Base-by-base conservation (phyloP, 805 yeast genomes). In the Komagataella kurtzmanii region DNA sequence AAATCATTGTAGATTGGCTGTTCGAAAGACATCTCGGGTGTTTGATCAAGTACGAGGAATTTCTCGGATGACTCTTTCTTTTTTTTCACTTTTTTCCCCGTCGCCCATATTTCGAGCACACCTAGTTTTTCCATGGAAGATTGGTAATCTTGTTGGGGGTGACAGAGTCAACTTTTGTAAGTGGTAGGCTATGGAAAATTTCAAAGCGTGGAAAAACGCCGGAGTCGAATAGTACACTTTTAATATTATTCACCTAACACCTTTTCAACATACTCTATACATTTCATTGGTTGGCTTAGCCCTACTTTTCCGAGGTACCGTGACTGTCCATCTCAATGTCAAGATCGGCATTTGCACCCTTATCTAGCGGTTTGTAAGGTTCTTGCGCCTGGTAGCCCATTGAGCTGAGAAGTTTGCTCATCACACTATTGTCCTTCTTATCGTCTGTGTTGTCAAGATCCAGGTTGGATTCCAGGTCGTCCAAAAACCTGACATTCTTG, bases 401-500 rank as follows among this genome's bases (percentile, higher is more conserved):
- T 7, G 40, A 30, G 14, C 40, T 30, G n/a, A 30, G 40, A 30
- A 30, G 40, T 30, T 30, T 30, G 5, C 40, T 14, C 40, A 30
- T 30, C 12, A 30, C 40, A 10, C 40, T 30, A 14, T 30, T 30
- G 40, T 30, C 40, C 14, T 49, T 8, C n/a, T 51, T 14, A n/a
- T 24, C 24, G 23, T 51, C 53, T 21, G n/a, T 21, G 24, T 23
- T 24, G 43, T 54, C 51, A 14, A 44, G 21, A 14, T 49, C 30
- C 44, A 36, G 5, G 17, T 12, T 6, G 17, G 23, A 44, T 17
- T 49, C 49, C 18, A 59, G 49, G 47, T 60, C 60, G 53, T 65
- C 69, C 30, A 58, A 50, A 70, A 70, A 67, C 44, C 62, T 67
- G 24, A 67, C 71, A 48, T 56, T 61, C 54, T 66, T 66, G 57